These are phyloP conservation scores for Sarcodon aspratus DNA, from an alignment of 768 basidiomycete species.

Conservation along the genomic window DNA sequence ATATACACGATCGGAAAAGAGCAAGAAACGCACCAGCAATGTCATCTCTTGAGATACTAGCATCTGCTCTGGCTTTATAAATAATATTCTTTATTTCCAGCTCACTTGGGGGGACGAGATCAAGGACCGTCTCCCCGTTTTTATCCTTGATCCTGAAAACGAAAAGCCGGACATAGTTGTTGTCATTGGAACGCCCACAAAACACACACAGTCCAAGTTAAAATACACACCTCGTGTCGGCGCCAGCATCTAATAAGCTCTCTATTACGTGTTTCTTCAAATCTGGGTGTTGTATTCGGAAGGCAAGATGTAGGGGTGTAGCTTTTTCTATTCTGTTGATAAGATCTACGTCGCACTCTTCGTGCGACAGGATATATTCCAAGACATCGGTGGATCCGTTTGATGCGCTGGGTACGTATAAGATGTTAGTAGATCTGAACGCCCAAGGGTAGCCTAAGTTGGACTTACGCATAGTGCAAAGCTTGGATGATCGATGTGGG, in stretches of 20 bases:
- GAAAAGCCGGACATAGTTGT: background rate
- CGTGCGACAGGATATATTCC: constrained; percentile 61
- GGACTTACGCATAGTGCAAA: constrained; percentile 59
- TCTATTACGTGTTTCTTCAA: constrained; percentile 43
- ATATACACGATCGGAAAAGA: background rate
- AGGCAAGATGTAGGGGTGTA: constrained; percentile 73
- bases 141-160: constrained; percentile 59
- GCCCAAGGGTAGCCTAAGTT: constrained; percentile 1
- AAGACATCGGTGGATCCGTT: constrained; percentile 51
- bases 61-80: constrained; percentile 39
- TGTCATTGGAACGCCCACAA: background rate
- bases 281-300: constrained; percentile 42
- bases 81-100: constrained; percentile 38
- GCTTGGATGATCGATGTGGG: constrained; percentile 25
- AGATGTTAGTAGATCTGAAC: background rate
- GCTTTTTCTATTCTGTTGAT: constrained; percentile 56
- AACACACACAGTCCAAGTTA: background rate
- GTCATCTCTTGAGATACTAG: constrained; percentile 43
- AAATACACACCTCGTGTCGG: constrained; percentile 46
- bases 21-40: constrained; percentile 41
- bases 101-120: constrained; percentile 45
- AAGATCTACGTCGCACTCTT: constrained; percentile 75
- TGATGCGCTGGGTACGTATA: constrained; percentile 27
- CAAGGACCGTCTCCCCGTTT: constrained; percentile 42
- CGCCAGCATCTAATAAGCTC: constrained; percentile 70